Percentiles rank a stretch among this genome's conserved stretches.
phyloP scores from a whole-genome alignment of 257 asterid genomes.

The Euphrasia confusa region DNA sequence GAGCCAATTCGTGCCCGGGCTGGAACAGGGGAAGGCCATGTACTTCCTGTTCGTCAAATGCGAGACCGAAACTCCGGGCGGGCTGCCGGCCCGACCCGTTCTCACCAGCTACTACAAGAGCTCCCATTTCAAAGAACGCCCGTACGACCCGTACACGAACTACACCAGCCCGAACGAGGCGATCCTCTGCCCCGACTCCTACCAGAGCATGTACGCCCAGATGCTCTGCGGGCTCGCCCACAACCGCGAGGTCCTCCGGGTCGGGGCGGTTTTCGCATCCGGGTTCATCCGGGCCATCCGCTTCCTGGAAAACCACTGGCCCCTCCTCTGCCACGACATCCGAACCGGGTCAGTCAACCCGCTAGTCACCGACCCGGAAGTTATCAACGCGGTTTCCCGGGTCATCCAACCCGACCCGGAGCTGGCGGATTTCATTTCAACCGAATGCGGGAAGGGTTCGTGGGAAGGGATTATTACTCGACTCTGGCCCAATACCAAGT shows the following conservation, averaged over 20 bases:
- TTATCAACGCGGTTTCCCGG: conserved; percentile 50
- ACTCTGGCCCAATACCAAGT: conserved; percentile 87
- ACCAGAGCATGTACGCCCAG: conserved; percentile 92
- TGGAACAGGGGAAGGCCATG: conserved; percentile 4
- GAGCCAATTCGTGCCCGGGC: neutral
- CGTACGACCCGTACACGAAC: conserved; percentile 84
- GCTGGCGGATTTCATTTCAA: conserved; percentile 57
- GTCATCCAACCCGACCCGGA: conserved; percentile 55
- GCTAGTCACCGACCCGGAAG: conserved; percentile 45
- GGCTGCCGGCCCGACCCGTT: conserved; percentile 81
- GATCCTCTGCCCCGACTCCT: conserved; percentile 75
- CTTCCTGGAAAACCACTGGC: conserved; percentile 73
- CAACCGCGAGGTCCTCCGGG: conserved; percentile 69
- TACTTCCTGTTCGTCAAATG: conserved; percentile 36
- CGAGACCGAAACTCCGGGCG: conserved; percentile 74
- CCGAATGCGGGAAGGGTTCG: conserved; percentile 47
- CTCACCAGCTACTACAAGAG: conserved; percentile 78
- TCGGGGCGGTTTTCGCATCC: conserved; percentile 93
- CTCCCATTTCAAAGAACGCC: conserved; percentile 64
- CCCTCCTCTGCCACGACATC: conserved; percentile 60
- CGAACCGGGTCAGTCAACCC: conserved; percentile 53
- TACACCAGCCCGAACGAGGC: conserved; percentile 90
- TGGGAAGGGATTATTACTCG: conserved; percentile 83
- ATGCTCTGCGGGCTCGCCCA: conserved; percentile 84
- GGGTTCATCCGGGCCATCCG: conserved; percentile 85